Percentiles rank a stretch among this genome's conserved stretches.
phyloP scores from a whole-genome alignment of 805 yeast genomes.

The Candida endomychidarum region DNA sequence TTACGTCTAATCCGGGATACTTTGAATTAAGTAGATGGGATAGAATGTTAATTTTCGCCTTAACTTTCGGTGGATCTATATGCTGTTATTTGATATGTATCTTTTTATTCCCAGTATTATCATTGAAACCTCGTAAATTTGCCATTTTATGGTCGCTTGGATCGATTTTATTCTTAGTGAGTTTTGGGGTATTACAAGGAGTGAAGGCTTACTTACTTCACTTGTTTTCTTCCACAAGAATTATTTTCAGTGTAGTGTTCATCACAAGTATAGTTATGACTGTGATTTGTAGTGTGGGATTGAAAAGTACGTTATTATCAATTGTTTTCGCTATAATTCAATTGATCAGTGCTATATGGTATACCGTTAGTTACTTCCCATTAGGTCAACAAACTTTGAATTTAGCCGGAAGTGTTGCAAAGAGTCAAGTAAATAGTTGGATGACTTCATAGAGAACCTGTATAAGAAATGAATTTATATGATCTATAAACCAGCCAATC shows the following conservation, averaged over 20 bases:
- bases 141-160: constrained; percentile 50
- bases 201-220: constrained; percentile 40
- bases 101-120: constrained; percentile 42
- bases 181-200: constrained; percentile 48
- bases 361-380: constrained; percentile 49
- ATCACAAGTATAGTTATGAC: constrained; percentile 41
- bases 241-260: constrained; percentile 39
- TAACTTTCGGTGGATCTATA: constrained; percentile 43
- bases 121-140: constrained; percentile 45
- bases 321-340: constrained; percentile 43
- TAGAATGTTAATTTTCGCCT: constrained; percentile 44
- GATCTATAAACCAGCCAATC: constrained; percentile 19
- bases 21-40: constrained; percentile 47
- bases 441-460: constrained; percentile 20
- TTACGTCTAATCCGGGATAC: constrained; percentile 44
- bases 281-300: constrained; percentile 34
- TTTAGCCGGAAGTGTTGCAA: constrained; percentile 43
- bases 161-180: constrained; percentile 44
- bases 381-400: constrained; percentile 45
- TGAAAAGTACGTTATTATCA: constrained; percentile 38
- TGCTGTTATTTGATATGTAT: constrained; percentile 44
- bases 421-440: constrained; percentile 46
- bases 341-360: constrained; percentile 43
- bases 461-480: constrained; percentile 8
- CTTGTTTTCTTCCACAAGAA: constrained; percentile 41